These are phyloP conservation scores for Trichoderma cornu-damae DNA, from an alignment of 2,329 filamentous ascomycete species.

Conservation along the genomic window DNA sequence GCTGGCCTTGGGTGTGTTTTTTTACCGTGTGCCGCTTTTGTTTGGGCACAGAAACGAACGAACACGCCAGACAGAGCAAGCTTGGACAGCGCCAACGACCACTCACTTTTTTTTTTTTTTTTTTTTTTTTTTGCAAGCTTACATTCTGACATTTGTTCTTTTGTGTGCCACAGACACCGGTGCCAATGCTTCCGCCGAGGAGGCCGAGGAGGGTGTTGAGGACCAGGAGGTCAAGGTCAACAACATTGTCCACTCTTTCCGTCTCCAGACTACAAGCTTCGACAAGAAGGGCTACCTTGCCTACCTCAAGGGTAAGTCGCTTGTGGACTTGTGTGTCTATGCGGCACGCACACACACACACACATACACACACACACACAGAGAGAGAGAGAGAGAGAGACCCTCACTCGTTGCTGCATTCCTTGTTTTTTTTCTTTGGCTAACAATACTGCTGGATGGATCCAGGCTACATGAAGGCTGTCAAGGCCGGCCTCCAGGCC, in stretches of 20 bases:
- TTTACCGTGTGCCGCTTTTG: background rate
- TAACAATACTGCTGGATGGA: background rate
- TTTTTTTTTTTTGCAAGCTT: no score
- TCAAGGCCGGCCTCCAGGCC: constrained; percentile 66
- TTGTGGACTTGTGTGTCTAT: background rate
- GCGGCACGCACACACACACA: no score
- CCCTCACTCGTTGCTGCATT: background rate
- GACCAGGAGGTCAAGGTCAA: constrained; percentile 71
- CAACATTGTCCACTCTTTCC: constrained; percentile 91
- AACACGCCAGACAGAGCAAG: no score
- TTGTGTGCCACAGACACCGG: constrained; percentile 60
- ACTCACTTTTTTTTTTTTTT: no score
- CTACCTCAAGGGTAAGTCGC: constrained; percentile 72
- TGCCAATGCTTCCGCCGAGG: constrained; percentile 96
- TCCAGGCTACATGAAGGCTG: constrained; percentile 82
- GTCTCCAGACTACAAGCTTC: constrained; percentile 69
- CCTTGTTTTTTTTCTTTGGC: no score
- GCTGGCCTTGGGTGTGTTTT: background rate
- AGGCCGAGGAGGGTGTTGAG: constrained; percentile 69
- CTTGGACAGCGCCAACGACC: background rate
- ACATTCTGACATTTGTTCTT: background rate
- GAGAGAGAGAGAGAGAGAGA: no score
- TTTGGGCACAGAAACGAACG: no score
- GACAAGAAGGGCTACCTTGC: constrained; percentile 82
- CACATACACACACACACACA: no score